Percentiles rank a stretch among this genome's conserved stretches.
Conservation (phyloP, 2,329 filamentous ascomycete genomes). For the Ramichloridium luteum region DNA sequence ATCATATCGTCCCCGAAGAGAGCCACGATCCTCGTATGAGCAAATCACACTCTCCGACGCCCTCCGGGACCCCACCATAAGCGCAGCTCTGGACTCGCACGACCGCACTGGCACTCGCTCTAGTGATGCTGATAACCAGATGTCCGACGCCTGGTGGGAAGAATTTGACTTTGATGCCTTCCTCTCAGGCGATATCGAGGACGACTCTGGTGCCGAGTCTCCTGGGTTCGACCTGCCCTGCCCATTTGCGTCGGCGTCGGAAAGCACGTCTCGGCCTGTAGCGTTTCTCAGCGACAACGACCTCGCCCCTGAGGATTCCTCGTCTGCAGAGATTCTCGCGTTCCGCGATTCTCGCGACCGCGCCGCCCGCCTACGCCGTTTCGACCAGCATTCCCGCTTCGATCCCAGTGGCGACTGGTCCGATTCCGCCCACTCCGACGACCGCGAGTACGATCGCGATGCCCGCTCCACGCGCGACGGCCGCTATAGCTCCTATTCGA, state of each 20-base stretch:
- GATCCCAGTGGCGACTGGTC: too few species aligned
- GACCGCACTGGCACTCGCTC: conserved; percentile 9
- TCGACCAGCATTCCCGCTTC: background rate
- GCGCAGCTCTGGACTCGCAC: conserved; percentile 8
- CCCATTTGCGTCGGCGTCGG: too few species aligned
- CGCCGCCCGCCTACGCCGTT: background rate
- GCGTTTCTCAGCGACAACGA: conserved; percentile 21
- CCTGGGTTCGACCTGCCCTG: too few species aligned
- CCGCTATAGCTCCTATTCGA: background rate
- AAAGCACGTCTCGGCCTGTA: too few species aligned
- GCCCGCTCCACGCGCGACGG: too few species aligned
- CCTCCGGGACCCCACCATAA: conserved; percentile 20
- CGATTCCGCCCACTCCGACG: too few species aligned
- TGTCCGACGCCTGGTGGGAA: conserved; percentile 11
- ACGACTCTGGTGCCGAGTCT: too few species aligned
- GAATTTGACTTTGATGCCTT: conserved; percentile 14
- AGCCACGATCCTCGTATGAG: conserved; percentile 17
- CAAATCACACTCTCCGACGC: conserved; percentile 21
- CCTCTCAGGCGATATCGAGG: conserved; percentile 9
- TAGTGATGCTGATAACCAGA: conserved; percentile 11
- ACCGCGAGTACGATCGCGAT: too few species aligned
- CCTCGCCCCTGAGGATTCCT: conserved; percentile 20
- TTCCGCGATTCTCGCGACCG: conserved; percentile 12
- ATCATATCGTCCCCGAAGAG: conserved; percentile 15
- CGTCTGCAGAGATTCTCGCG: conserved; percentile 23